These are phyloP conservation scores for Arctium lappa DNA, from an alignment of 129 eudicot genomes.

Conservation along the genomic window DNA sequence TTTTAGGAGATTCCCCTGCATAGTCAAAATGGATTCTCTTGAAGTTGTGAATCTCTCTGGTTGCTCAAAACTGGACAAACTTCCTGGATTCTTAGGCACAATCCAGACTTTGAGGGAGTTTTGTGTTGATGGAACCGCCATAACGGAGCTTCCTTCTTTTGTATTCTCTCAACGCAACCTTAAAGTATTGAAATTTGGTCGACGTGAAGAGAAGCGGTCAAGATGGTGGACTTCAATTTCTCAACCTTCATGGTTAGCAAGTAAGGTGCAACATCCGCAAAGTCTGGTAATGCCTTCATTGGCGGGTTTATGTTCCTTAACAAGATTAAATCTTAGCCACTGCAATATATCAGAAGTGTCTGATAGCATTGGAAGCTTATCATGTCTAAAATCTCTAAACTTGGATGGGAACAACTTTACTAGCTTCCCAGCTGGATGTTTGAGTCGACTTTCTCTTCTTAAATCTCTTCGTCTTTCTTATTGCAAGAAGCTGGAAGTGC, in stretches of 20 bases:
- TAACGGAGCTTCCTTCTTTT: no score
- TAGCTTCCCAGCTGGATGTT: conserved; percentile 14
- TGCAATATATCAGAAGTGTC: conserved; percentile 2
- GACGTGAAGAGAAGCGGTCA: no score
- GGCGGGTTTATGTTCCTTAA: not conserved
- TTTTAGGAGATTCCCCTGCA: no score
- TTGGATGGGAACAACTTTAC: not conserved
- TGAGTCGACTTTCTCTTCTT: conserved; percentile 16
- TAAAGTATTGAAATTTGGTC: no score
- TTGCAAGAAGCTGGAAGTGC: conserved; percentile 14
- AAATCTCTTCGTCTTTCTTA: not conserved
- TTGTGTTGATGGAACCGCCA: no score
- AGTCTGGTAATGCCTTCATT: not conserved
- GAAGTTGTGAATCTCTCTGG: no score
- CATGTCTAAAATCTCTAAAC: not conserved
- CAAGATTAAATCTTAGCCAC: not conserved
- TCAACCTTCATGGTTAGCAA: not conserved
- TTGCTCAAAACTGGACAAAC: no score
- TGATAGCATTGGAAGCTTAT: conserved; percentile 13
- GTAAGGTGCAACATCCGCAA: not conserved
- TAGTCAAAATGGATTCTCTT: no score
- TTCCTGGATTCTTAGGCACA: no score
- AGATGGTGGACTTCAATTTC: no score
- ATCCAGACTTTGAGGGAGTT: no score
- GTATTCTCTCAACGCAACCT: no score